Conservation (phyloP, 2,329 filamentous ascomycete genomes). For the Arthrobotrys musiformis region DNA sequence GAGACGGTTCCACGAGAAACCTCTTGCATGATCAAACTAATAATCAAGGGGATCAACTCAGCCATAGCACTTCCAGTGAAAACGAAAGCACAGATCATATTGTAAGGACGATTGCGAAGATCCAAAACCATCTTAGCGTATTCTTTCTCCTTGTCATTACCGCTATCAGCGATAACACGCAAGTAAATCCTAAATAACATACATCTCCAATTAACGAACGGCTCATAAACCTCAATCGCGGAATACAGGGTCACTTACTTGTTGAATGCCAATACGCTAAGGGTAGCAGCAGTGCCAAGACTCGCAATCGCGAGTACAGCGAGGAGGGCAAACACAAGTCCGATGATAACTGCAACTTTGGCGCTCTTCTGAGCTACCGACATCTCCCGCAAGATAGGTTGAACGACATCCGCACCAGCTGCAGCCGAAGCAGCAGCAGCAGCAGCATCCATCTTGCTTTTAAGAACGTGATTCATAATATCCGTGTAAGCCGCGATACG, state of each 20-base stretch:
- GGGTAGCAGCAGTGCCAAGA: constrained; percentile 43
- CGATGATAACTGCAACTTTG: constrained; percentile 24
- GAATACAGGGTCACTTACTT: constrained; percentile 17
- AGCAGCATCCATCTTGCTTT: constrained; percentile 20
- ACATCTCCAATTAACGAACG: not conserved
- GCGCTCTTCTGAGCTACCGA: not conserved
- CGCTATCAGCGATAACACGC: constrained; percentile 39
- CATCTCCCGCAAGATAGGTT: not conserved
- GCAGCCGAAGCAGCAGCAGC: not conserved
- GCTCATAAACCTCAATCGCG: not conserved
- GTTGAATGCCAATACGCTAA: constrained; percentile 47
- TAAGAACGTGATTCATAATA: constrained; percentile 37
- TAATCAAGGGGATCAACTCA: constrained; percentile 43
- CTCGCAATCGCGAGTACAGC: constrained; percentile 32
- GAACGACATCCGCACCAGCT: not conserved
- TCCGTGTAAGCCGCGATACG: constrained; percentile 30
- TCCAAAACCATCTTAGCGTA: constrained; percentile 34
- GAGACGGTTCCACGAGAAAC: constrained; percentile 32
- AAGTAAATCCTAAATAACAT: constrained; percentile 35
- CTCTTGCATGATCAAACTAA: constrained; percentile 49
- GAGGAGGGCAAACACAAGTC: constrained; percentile 15
- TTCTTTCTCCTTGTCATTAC: constrained; percentile 26
- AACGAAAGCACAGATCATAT: constrained; percentile 48
- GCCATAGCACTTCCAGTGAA: constrained; percentile 53
- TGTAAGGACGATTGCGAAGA: constrained; percentile 32